Base-by-base conservation (phyloP, 2,329 filamentous ascomycete genomes). In the Fusarium denticulatum region DNA sequence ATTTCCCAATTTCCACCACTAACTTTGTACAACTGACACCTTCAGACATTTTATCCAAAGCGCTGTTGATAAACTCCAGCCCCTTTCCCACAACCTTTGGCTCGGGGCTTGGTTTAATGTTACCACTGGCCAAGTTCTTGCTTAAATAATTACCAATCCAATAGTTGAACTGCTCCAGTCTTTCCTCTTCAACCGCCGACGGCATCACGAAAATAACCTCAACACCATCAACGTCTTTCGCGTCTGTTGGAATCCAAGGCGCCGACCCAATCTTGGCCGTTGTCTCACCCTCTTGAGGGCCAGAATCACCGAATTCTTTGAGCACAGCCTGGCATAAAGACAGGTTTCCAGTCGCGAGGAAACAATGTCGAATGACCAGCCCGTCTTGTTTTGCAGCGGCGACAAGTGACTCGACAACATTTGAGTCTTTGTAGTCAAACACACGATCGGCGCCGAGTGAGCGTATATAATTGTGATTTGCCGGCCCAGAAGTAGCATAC, bases 11-110 rank as follows among this genome's bases (percentile, higher is more conserved):
- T 63, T 86, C 81, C 55, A 85, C 73, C 42, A 86, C 78, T 62
- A 86, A 77, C 76, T 86, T 86, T 0, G 74, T 79, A 67, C 84
- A 85, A 49, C 83, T 86, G 18, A 86, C 83, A 0, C 85, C 84
- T n/a, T 36, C 60, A 3, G 68, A 64, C 20, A 86, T 56, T 22
- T 45, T 63, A 30, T 85, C 80, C 65, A 85, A 56, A n/a, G 80
- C 84, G 60, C 40, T 61, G 76, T 85, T 83, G 4, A 86, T 77
- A 45, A 75, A 75, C 11, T 64, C 77, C 57, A 86, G 47, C 0
- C 84, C 83, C 37, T 73, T 82, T 3, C 82, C 84, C 4, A 84
- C 75, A 1, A 85, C 74, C 5, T 8, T 81, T 1, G 78, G 80
- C 65, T 82, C 78, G 6, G 84, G 84, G 60, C 83, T 85, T 9